Evolutionary conservation across 2,329 filamentous ascomycete species (phyloP).

Genomic region (Epichloe sylvatica): DNA sequence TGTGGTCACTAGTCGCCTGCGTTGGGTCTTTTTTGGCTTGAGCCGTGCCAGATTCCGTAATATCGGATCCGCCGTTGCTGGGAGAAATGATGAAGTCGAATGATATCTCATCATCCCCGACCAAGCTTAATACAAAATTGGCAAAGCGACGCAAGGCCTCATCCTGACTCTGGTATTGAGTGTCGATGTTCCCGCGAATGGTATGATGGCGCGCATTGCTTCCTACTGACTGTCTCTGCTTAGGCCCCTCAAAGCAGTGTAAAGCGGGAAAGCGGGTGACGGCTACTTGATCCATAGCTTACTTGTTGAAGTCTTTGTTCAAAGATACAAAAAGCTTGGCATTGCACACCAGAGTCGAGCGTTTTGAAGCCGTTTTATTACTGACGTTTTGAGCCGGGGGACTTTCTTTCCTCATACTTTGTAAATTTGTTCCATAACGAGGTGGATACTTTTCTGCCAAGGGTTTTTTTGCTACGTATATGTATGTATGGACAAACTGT

Average conservation of each 20-base stretch:
- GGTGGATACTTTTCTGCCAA: neutral
- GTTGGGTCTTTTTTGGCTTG: neutral
- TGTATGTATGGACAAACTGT: neutral
- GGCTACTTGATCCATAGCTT: neutral
- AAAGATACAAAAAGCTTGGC: neutral
- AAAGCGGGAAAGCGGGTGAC: neutral
- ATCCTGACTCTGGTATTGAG: neutral
- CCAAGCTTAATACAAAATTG: neutral
- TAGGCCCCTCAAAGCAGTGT: neutral
- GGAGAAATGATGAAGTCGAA: neutral
- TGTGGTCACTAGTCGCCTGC: neutral
- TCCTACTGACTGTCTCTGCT: neutral
- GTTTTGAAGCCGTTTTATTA: neutral
- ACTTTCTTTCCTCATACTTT: neutral
- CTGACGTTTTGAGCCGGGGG: neutral
- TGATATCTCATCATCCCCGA: slow-evolving; percentile 3
- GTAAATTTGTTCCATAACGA: neutral
- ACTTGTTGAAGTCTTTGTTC: too few relatives aligned
- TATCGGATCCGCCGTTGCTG: neutral
- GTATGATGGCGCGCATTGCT: neutral
- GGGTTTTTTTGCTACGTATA: neutral
- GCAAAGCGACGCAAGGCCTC: neutral
- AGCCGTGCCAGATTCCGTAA: neutral
- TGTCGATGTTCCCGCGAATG: neutral
- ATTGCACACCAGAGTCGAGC: neutral